Evolutionary conservation across 148 eudicot species (phyloP).

Genomic region (Rhododendron kiyosumense): DNA sequence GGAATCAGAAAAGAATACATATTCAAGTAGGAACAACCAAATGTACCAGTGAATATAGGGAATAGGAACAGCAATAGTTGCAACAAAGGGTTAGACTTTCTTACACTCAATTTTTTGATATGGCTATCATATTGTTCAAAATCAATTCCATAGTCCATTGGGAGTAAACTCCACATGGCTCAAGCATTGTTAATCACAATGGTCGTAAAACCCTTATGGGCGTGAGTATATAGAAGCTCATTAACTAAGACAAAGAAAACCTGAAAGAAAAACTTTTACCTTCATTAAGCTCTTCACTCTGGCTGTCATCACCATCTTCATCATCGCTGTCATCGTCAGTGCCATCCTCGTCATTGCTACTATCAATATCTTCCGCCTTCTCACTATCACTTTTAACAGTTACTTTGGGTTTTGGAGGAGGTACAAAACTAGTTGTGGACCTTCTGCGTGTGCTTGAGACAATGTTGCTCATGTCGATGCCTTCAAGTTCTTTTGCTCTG

Average conservation of each 20-base stretch:
- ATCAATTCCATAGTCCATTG: background rate
- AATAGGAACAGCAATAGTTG: background rate
- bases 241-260: background rate
- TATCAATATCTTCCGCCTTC: constrained; percentile 41
- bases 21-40: background rate
- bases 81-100: background rate
- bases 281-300: constrained; percentile 36
- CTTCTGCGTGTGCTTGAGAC: constrained; percentile 81
- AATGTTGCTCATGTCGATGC: constrained; percentile 90
- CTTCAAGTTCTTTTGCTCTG: constrained; percentile 88
- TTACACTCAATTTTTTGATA: background rate
- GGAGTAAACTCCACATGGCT: background rate
- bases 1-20: background rate
- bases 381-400: constrained; percentile 41
- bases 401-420: constrained; percentile 69
- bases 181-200: background rate
- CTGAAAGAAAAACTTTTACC: background rate
- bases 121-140: background rate
- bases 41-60: background rate
- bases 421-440: constrained; percentile 53
- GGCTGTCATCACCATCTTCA: constrained; percentile 39
- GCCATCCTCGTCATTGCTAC: constrained; percentile 33
- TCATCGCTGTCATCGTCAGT: constrained; percentile 40
- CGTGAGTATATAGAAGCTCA: background rate
- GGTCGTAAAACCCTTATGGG: background rate